Conservation (phyloP, 1,284 basidiomycete species). For the Tilletia indica region DNA sequence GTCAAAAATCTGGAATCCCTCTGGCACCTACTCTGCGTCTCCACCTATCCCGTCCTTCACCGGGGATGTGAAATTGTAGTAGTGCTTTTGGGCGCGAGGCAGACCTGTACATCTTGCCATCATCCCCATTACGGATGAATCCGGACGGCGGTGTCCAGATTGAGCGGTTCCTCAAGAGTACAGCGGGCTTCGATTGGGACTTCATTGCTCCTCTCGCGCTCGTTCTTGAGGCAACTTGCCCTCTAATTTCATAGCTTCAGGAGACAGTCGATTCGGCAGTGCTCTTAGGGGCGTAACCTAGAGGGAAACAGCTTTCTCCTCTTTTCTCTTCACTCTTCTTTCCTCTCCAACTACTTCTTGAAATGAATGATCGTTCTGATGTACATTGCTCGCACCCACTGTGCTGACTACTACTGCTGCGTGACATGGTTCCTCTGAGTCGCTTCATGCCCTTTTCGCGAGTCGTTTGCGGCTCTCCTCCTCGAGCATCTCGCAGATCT, state of each 20-base stretch:
- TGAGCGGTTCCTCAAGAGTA: background rate
- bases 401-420: too few species aligned
- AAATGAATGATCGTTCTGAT: background rate
- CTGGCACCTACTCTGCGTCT: too few species aligned
- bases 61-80: conserved; percentile 15
- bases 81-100: background rate
- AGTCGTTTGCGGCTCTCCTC: background rate
- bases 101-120: conserved; percentile 12
- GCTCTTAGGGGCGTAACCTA: conserved; percentile 19
- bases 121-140: conserved; percentile 13
- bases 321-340: background rate
- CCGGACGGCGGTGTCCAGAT: conserved; percentile 11
- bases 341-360: background rate
- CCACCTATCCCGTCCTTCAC: too few species aligned
- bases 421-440: background rate
- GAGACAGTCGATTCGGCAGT: conserved; percentile 16
- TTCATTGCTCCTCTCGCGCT: background rate
- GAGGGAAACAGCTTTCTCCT: conserved; percentile 11
- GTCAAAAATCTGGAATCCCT: too few species aligned
- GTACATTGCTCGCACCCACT: too few species aligned
- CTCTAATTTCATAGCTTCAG: conserved; percentile 18
- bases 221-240: conserved; percentile 2
- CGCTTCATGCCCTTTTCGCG: background rate
- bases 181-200: background rate
- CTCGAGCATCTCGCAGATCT: background rate